Evolutionary conservation across 768 basidiomycete genomes (phyloP).

Genomic region (Mycena floridula): DNA sequence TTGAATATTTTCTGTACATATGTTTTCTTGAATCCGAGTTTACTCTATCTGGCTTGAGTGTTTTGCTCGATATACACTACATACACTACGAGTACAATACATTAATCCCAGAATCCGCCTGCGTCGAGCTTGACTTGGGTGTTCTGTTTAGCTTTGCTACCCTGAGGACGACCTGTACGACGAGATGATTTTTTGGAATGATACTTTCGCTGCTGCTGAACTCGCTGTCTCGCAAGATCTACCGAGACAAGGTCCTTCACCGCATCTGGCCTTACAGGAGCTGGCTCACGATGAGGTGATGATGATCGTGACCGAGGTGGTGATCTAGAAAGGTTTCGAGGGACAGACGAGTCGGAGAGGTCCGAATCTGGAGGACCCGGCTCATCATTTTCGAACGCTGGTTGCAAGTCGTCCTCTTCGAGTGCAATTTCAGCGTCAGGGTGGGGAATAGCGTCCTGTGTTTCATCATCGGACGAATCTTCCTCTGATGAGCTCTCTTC

Average conservation of each 20-base stretch:
- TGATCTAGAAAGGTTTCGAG: conserved; percentile 37
- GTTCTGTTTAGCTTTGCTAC: conserved; percentile 85
- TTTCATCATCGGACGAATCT: conserved; percentile 8
- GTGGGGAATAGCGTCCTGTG: not conserved
- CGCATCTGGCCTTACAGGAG: too few species aligned
- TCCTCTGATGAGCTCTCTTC: conserved; percentile 29
- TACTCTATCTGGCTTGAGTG: too few species aligned
- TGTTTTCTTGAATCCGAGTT: too few species aligned
- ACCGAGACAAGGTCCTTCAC: conserved; percentile 56
- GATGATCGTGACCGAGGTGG: conserved; percentile 44
- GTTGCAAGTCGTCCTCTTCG: not conserved
- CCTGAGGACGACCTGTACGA: conserved; percentile 62
- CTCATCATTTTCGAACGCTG: too few species aligned
- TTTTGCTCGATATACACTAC: too few species aligned
- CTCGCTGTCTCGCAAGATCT: conserved; percentile 53
- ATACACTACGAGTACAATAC: not conserved
- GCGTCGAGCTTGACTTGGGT: conserved; percentile 54
- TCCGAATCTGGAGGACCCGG: too few species aligned
- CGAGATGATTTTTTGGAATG: conserved; percentile 68
- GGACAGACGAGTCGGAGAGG: conserved; percentile 19
- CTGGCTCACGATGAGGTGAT: conserved; percentile 30
- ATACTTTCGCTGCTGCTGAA: conserved; percentile 64
- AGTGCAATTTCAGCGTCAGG: not conserved
- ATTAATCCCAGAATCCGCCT: conserved; percentile 55
- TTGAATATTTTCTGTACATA: too few species aligned